These are phyloP conservation scores for Trichoderma atroviride DNA, from an alignment of 2,329 filamentous ascomycete species.

Conservation along the genomic window DNA sequence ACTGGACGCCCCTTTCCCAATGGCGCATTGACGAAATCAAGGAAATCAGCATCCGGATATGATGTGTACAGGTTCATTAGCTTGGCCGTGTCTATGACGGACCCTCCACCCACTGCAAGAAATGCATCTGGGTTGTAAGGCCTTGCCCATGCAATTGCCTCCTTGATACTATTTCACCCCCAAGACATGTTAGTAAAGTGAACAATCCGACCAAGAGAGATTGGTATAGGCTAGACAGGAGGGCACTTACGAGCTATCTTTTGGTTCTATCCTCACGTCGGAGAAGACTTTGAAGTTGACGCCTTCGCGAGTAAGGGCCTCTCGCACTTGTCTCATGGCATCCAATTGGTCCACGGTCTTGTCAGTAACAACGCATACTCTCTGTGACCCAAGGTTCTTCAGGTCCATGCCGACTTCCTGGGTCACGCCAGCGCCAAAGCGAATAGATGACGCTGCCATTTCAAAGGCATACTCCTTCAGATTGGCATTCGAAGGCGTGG, in stretches of 20 bases:
- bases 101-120: conserved; percentile 84
- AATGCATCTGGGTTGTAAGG: conserved; percentile 84
- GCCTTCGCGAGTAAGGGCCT: conserved; percentile 76
- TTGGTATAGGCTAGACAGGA: background rate
- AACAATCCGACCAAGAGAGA: background rate
- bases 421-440: conserved; percentile 90
- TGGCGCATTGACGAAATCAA: conserved; percentile 97
- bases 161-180: conserved; percentile 64
- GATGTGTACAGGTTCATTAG: conserved; percentile 95
- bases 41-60: conserved; percentile 89
- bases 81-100: conserved; percentile 97
- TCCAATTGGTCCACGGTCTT: conserved; percentile 76
- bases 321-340: conserved; percentile 86
- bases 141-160: conserved; percentile 86
- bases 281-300: conserved; percentile 82
- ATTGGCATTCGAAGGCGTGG: conserved; percentile 69
- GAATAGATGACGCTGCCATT: conserved; percentile 93
- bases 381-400: conserved; percentile 83
- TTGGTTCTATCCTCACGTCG: conserved; percentile 83
- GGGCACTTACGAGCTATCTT: conserved; percentile 77
- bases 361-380: conserved; percentile 92
- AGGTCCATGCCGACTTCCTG: conserved; percentile 99
- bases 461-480: conserved; percentile 98
- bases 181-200: conserved; percentile 4
- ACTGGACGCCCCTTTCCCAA: conserved; percentile 84